phyloP scores from a whole-genome alignment of 768 basidiomycete species.

The Strobilomyces echinocephalus region DNA sequence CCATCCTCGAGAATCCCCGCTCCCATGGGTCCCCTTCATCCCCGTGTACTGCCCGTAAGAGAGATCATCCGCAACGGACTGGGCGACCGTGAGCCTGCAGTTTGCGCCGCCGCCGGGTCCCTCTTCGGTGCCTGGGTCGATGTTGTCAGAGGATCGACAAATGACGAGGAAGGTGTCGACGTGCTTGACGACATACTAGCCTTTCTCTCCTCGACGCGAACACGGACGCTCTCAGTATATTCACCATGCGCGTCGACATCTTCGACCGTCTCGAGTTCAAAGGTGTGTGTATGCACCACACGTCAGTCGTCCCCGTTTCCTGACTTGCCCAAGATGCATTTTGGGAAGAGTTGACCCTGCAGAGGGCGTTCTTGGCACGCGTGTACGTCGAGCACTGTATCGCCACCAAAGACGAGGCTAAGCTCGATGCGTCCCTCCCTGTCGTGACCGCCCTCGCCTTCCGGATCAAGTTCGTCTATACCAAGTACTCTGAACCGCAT shows the following conservation, averaged over 20 bases:
- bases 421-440: constrained; percentile 69
- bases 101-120: constrained; percentile 64
- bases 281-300: constrained; percentile 39
- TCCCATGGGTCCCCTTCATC: constrained; percentile 57
- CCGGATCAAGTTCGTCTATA: constrained; percentile 55
- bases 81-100: constrained; percentile 74
- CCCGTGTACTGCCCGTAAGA: constrained; percentile 61
- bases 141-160: constrained; percentile 34
- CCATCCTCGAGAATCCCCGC: constrained; percentile 48
- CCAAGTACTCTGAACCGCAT: too few species aligned
- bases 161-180: constrained; percentile 36
- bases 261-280: constrained; percentile 66
- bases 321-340: constrained; percentile 49
- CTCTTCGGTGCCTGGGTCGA: constrained; percentile 75
- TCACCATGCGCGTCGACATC: constrained; percentile 59
- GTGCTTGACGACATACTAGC: constrained; percentile 37
- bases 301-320: not conserved
- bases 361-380: constrained; percentile 75
- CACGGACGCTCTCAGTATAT: constrained; percentile 62
- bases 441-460: constrained; percentile 82
- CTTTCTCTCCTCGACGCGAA: constrained; percentile 50
- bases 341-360: constrained; percentile 67
- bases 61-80: constrained; percentile 82
- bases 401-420: constrained; percentile 52
- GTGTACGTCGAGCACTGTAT: constrained; percentile 80